Base-by-base conservation (phyloP, 2,329 filamentous ascomycete species). In the Metarhizium sp. region DNA sequence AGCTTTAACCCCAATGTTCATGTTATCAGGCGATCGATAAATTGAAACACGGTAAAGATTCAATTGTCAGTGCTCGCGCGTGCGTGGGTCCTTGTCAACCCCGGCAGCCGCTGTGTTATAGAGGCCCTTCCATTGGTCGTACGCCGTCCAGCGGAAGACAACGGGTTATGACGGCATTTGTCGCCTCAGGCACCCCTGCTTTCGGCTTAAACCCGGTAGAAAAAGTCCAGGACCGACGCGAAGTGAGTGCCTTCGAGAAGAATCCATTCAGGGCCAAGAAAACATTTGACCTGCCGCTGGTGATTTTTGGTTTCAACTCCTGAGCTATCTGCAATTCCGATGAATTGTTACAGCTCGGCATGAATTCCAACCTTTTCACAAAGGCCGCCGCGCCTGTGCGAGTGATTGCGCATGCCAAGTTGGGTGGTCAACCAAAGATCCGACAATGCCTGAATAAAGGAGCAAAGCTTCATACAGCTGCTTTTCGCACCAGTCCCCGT, bases 311-410 rank as follows among this genome's bases (percentile, higher is more conserved):
- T 18, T 49, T 36, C 54, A 45, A 50, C 43, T 54, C 29, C 46
- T 18, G 42, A 36, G 34, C 47, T 52, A 29, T n/a, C 20, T n/a
- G 42, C 25, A 49, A 34, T 50, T 32, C 55, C 61, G 63, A 71
- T 69, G 67, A 64, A 62, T 62, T 57, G 57, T 55, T 62, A 57
- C 58, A 54, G 52, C 52, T 64, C 64, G 71, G 60, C 47, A 79
- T 79, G 77, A 79, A 77, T 64, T 69, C 76, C 45, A 74, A 67
- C 63, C 63, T 77, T 60, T 61, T 78, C 57, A 70, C 71, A 58
- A 79, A 77, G 68, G 72, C 74, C 51, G 71, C 71, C 59, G 68
- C 71, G 61, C 76, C 77, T 40, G 69, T 71, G 64, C 75, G 76
- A 61, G 69, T 72, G 59, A 64, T 79, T 57, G 73, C 75, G 55